A percentile compares a stretch with the other conserved stretches of the same genome.
Conservation (phyloP, 148 eudicot genomes). For the Euryodendron excelsum region DNA sequence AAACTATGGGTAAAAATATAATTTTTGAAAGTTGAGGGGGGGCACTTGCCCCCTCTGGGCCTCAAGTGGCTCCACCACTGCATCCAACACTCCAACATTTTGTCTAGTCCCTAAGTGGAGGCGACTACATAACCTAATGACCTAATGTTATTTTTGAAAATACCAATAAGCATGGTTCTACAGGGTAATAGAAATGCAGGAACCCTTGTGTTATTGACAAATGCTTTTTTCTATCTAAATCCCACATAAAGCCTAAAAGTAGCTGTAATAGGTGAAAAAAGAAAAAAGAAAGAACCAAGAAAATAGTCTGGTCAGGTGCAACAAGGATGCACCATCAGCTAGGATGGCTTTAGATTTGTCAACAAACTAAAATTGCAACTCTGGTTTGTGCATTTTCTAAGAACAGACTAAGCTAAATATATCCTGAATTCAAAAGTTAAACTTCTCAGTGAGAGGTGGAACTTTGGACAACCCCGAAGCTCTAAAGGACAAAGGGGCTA, state of each 20-base stretch:
- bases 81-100: background rate
- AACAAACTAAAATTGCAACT: background rate
- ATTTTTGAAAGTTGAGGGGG: no score
- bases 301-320: background rate
- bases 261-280: background rate
- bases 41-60: no score
- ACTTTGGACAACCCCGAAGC: background rate
- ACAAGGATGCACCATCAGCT: background rate
- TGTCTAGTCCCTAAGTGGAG: background rate
- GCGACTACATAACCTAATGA: background rate
- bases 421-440: background rate
- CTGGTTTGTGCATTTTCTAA: background rate
- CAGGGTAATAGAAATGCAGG: background rate
- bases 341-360: background rate
- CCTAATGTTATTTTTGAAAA: background rate
- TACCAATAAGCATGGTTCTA: background rate
- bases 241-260: background rate
- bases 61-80: no score
- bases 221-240: background rate
- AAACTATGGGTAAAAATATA: no score
- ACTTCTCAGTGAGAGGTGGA: background rate
- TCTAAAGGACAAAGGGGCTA: background rate
- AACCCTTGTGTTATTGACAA: background rate
- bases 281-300: background rate
- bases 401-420: background rate